A percentile compares a stretch with the other conserved stretches of the same genome.
These are phyloP conservation scores for Backusella morwellensis DNA, from an alignment of 192 early-diverging fungal species.

Conservation along the genomic window DNA sequence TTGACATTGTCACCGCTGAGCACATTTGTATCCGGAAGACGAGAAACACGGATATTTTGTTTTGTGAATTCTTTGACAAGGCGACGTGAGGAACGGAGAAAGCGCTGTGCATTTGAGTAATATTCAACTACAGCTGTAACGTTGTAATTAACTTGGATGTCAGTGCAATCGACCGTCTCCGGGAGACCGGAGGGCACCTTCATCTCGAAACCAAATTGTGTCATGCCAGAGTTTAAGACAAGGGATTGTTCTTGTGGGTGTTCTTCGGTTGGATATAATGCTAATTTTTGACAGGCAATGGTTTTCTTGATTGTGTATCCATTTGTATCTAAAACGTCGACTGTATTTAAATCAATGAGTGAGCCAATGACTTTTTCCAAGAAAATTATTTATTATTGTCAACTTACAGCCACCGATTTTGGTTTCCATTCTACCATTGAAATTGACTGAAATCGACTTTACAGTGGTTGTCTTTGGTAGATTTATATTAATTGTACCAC, in stretches of 20 bases:
- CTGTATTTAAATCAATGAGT: neutral
- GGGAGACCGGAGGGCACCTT: slow-evolving; percentile 1
- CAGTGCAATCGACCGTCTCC: neutral
- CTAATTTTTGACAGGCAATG: neutral
- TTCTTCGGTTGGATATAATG: neutral
- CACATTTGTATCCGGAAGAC: neutral
- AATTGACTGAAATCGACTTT: neutral
- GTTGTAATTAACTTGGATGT: neutral
- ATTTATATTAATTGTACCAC: slow-evolving; percentile 3
- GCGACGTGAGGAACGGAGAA: neutral
- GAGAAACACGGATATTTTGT: neutral
- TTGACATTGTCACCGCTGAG: neutral
- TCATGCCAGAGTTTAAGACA: neutral
- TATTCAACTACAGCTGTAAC: neutral
- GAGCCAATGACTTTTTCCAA: neutral
- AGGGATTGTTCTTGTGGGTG: neutral
- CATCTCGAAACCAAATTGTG: slow-evolving; percentile 10
- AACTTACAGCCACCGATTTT: neutral
- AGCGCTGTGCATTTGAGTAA: neutral
- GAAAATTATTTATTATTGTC: neutral
- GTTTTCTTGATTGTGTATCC: neutral
- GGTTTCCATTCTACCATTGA: slow-evolving; percentile 6
- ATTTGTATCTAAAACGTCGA: neutral
- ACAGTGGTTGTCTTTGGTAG: slow-evolving; percentile 6
- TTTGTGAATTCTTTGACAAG: neutral